Evolutionary conservation across 1,139 yeast species (phyloP), one percentile per base, ranked within the genome.

Genomic region (Suhomyces yuchorum): DNA sequence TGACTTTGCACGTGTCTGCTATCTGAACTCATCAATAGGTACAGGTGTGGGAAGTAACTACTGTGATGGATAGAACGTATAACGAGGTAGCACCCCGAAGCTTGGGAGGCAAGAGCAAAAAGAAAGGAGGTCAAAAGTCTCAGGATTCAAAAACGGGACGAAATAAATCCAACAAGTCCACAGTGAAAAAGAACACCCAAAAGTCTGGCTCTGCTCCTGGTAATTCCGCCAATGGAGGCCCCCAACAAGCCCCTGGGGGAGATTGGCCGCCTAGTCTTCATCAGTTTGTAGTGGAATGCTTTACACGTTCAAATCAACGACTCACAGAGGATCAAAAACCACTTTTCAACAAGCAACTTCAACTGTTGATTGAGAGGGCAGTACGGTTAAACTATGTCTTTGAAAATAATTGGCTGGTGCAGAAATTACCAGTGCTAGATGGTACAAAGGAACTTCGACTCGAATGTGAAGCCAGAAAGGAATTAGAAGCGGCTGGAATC

Each of bases 321-420:
- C 52, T 64, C 22, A 42, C 44, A 15, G 63, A 65, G 9, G 60
- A 51, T 3, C 60, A 66, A 32, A 65, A 68, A 37, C 63, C 65
- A 9, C 65, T 67, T 44, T 70, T 78, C 54, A 73, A 80, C 51
- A 48, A 56, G 4, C 81, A 82, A 57, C 63, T 83, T 38, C 81
- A 75, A 52, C 58, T 62, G 18, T 61, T 81, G 30, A 73, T 84
- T 24, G 73, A 80, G 44, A 57, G 62, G 47, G 91, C 92, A 0
- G 73, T 78, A 40, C 66, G 65, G 3, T 64, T 70, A 37, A 68
- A 71, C 14, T 72, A 72, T 37, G 61, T 86, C 3, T 75, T 79
- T 71, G 58, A 65, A 1, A 84, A 82, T 53, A 80, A 85, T 56
- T 87, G 96, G 96, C 61, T 60, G 8, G 57, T 52, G 8, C 87